Evolutionary conservation across 108 stramenopile species (phyloP).

Genomic region (Stephanodiscus minutulus): DNA sequence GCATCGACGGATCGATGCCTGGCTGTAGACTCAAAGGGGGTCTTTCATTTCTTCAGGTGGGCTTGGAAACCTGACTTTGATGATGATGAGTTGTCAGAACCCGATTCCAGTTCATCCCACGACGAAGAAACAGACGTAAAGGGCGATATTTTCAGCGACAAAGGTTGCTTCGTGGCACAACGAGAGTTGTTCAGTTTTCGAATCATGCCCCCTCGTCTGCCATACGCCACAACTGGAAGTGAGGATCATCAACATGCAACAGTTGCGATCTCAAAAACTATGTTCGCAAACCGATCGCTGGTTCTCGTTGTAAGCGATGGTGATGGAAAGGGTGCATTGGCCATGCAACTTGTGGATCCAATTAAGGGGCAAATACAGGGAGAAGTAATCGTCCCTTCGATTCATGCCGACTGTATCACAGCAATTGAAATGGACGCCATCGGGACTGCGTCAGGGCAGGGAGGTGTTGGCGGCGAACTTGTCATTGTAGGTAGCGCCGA

Average conservation of each 20-base stretch:
- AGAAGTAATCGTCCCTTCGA: slow-evolving; percentile 73
- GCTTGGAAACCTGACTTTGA: slow-evolving; percentile 80
- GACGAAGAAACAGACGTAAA: slow-evolving; percentile 15
- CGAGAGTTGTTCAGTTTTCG: slow-evolving; percentile 86
- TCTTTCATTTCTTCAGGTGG: slow-evolving; percentile 91
- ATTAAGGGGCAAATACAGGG: slow-evolving; percentile 76
- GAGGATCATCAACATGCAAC: slow-evolving; percentile 23
- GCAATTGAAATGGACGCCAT: slow-evolving; percentile 85
- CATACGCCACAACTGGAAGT: slow-evolving; percentile 47
- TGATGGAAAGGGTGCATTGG: slow-evolving; percentile 75
- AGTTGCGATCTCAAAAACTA: slow-evolving; percentile 71
- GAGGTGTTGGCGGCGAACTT: slow-evolving; percentile 86
- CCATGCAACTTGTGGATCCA: slow-evolving; percentile 87
- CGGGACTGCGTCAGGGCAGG: slow-evolving; percentile 82
- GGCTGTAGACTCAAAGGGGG: slow-evolving; percentile 86
- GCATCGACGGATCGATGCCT: slow-evolving; percentile 82
- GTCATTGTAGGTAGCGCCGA: slow-evolving; percentile 86
- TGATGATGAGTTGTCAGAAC: slow-evolving; percentile 41
- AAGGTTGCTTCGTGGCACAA: slow-evolving; percentile 87
- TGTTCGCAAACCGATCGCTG: slow-evolving; percentile 83
- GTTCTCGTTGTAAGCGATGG: slow-evolving; percentile 86
- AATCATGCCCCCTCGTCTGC: slow-evolving; percentile 76
- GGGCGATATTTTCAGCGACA: slow-evolving; percentile 48
- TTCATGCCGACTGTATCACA: slow-evolving; percentile 71
- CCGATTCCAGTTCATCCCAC: slow-evolving; percentile 31